Evolutionary conservation across 169 alveolate genomes (phyloP).

Genomic region (Plasmodium gaboni): DNA sequence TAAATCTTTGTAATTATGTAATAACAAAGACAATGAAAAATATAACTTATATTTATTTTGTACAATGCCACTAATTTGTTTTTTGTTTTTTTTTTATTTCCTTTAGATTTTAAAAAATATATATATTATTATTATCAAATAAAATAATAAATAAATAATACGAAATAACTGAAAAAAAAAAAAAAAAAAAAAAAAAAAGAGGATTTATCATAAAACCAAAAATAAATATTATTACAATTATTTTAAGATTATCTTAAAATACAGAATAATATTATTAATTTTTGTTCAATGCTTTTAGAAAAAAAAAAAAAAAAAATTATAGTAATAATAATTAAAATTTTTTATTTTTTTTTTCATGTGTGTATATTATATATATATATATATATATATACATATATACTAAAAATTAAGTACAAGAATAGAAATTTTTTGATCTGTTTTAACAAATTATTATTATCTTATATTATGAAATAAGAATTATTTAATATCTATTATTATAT

Average conservation of each 20-base stretch:
- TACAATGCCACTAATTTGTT: background rate
- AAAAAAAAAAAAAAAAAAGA: background rate
- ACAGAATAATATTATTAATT: background rate
- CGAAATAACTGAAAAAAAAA: background rate
- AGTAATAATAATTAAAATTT: background rate
- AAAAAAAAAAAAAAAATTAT: background rate
- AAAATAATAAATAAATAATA: too few relatives aligned
- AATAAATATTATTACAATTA: background rate
- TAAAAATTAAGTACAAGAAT: background rate
- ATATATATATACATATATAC: background rate
- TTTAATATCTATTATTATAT: too few relatives aligned
- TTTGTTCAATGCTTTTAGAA: conserved; percentile 4
- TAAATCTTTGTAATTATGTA: background rate
- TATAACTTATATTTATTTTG: background rate
- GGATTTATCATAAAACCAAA: background rate
- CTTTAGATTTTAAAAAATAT: conserved; percentile 2
- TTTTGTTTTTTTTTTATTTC: conserved; percentile 4
- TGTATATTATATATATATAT: background rate
- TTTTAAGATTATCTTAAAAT: conserved; percentile 3
- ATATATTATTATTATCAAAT: background rate
- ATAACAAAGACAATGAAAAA: conserved; percentile 42
- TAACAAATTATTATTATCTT: conserved; percentile 1
- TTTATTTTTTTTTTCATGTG: background rate
- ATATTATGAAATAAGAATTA: background rate
- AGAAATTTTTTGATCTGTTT: background rate